Base-by-base conservation (phyloP, 2,329 filamentous ascomycete species). In the Calonectria pseudoturangicola region DNA sequence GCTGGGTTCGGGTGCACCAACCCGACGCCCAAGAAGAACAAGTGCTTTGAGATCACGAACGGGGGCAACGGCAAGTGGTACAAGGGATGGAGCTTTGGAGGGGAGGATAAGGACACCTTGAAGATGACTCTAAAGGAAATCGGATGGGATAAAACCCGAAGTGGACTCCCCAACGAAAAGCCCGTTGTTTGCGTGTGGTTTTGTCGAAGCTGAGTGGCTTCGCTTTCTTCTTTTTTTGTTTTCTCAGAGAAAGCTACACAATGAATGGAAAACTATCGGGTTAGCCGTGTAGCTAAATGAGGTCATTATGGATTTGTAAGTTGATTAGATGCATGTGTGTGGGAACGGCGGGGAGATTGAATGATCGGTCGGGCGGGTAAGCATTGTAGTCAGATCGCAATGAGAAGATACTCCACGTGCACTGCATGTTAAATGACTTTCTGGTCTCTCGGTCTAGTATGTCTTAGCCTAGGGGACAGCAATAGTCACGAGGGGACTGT, bases 171-270 rank as follows among this genome's bases (percentile, higher is more conserved):
- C 0, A 86, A 86, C 0, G 85, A 86, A 76, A 89, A 88, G 81
- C 88, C 88, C 0, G 86, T 91, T 3, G 88, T 92, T n/a, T 92
- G 89, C 80, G 74, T 92, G 18, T 93, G 90, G 86, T 84, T 92
- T 68, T 89, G 87, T 21, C 91, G 90, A 80, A 87, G 85, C 62
- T 90, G 75, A 83, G 28, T 15, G 16, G 8, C 21, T 25, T 16
- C 10, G 33, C 9, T 18, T 25, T 16, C 10, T 45, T 16, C 41
- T 15, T 27, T 18, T 18, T 16, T 13, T 48, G n/a, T 21, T 45
- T 36, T 9, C 15, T 5, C 12, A 16, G 3, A 51, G 15, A 18
- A 4, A 16, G 15, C 15, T 36, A 27, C 33, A 39, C 54, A 18
- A 5, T 43, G 3, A 15, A 16, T 41, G 10, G 7, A 60, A 39